Percentiles rank a stretch among this genome's conserved stretches.
phyloP scores from a whole-genome alignment of 2,329 filamentous ascomycete genomes.

The Colletotrichum tamarilloi region DNA sequence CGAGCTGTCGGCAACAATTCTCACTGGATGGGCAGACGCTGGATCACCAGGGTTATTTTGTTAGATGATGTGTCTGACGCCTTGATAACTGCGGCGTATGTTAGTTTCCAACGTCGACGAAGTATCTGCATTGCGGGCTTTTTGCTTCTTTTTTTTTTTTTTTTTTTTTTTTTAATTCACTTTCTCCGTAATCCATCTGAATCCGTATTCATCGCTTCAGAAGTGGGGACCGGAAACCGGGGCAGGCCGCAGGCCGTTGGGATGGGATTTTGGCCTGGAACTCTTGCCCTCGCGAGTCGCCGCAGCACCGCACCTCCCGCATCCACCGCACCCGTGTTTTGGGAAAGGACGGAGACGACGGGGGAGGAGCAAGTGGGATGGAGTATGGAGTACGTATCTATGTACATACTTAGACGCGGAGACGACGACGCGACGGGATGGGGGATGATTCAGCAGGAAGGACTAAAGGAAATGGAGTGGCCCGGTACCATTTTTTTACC shows the following conservation, averaged over 20 bases:
- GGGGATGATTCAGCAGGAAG: not conserved
- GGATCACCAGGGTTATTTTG: not conserved
- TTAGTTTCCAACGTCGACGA: no score
- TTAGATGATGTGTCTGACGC: no score
- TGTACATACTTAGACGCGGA: not conserved
- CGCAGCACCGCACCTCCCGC: not conserved
- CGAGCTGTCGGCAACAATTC: slow-evolving; percentile 5
- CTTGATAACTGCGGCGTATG: no score
- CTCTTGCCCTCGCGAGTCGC: not conserved
- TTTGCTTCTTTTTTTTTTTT: not conserved
- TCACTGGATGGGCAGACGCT: slow-evolving; percentile 14
- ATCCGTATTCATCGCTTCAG: not conserved
- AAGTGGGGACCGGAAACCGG: not conserved
- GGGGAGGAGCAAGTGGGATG: not conserved
- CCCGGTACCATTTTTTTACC: no score
- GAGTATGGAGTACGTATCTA: no score
- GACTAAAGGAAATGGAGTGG: not conserved
- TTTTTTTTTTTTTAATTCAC: not conserved
- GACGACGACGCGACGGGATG: not conserved
- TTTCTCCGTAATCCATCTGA: not conserved
- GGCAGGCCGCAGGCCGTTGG: not conserved
- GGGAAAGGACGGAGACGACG: not conserved
- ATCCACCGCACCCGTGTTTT: not conserved
- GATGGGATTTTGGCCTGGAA: not conserved
- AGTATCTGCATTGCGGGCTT: no score